Evolutionary conservation across 1,284 basidiomycete species (phyloP).

Genomic region (Fomitopsis pinicola): DNA sequence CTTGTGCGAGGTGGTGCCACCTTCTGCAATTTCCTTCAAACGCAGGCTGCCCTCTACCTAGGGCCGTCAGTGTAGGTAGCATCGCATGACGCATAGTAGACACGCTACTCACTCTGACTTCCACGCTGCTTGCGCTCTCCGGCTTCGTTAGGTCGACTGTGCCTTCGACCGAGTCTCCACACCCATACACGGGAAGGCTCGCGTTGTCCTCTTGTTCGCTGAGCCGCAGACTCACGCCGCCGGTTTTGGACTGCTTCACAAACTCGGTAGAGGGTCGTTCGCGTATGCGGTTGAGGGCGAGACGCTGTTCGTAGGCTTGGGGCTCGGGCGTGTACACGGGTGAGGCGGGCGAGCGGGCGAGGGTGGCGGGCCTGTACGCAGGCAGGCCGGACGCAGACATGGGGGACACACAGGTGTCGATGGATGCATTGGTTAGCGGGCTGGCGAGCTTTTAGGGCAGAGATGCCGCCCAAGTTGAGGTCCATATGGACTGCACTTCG

Average conservation of each 20-base stretch:
- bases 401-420: conserved; percentile 1
- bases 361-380: conserved; percentile 21
- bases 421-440: background rate
- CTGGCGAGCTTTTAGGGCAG: background rate
- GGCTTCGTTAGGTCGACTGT: conserved; percentile 50
- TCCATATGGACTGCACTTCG: conserved; percentile 10
- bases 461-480: conserved; percentile 4
- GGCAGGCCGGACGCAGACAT: conserved; percentile 35
- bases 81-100: background rate
- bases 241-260: conserved; percentile 56
- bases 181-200: conserved; percentile 53
- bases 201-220: conserved; percentile 45
- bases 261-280: conserved; percentile 44
- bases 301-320: conserved; percentile 46
- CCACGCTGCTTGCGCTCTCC: conserved; percentile 54
- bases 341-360: conserved; percentile 24
- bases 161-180: conserved; percentile 50
- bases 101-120: conserved; percentile 49
- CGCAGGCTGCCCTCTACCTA: conserved; percentile 59
- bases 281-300: conserved; percentile 37
- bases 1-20: conserved; percentile 47
- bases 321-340: conserved; percentile 42
- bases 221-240: conserved; percentile 48
- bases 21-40: conserved; percentile 62
- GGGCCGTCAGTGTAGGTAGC: background rate